Base-by-base conservation (phyloP, 352 stramenopile genomes). In the Globisporangium megalacanthum region DNA sequence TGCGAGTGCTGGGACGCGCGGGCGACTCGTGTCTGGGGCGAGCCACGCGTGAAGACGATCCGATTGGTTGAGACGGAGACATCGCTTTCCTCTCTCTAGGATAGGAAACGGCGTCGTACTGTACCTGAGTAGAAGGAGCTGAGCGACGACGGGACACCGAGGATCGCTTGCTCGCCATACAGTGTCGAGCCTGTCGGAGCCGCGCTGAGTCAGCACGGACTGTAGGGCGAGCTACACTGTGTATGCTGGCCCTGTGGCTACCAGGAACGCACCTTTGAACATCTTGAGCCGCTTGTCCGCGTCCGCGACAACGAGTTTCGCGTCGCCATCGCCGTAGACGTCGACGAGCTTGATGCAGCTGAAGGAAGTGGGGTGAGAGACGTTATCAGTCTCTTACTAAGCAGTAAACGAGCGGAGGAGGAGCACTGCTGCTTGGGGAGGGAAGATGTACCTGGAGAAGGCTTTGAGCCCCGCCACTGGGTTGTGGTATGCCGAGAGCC, bases 401-500 rank as follows among this genome's bases (percentile, higher is more conserved):
- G 7, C 46, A 51, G 20, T 4, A 29, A 29, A 29, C 25, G 25
- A 29, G 4, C 25, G 25, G 25, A 29, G 25, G 25, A 29, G 25
- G 25, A 29, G 25, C 25, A 4, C 25, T 29, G 25, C 25, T 29
- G 4, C 25, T 29, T 29, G 25, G 25, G 25, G 25, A 29, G 25
- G 25, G 4, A 29, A 29, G 4, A 29, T 1, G 25, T 29, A 81
- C 75, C 64, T 73, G 13, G 79, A 85, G 61, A 76, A 88, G 17
- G 81, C 79, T 57, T 93, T 85, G 60, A 97, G 92, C 1, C 83
- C 83, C 45, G 88, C 88, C n/a, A 97, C 83, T 3, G 86, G 83
- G 70, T 97, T 95, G 72, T 95, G 76, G 59, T 94, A 96, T 15
- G 88, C 88, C 50, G 83, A 85, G 22, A 97, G 73, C 87, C 88